Evolutionary conservation across 106 monocot species (phyloP).

Genomic region (Apostasia shenzhenica): DNA sequence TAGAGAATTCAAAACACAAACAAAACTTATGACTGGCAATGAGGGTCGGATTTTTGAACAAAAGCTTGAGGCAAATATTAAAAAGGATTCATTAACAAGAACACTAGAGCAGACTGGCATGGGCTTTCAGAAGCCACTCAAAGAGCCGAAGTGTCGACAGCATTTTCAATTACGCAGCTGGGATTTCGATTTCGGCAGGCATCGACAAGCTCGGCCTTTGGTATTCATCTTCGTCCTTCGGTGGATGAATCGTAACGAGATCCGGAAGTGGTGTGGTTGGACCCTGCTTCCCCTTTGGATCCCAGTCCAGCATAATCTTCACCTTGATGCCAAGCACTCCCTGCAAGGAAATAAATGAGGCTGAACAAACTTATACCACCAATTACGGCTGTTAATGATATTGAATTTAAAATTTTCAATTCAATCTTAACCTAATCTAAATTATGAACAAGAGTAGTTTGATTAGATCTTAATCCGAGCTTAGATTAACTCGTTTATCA

Average conservation of each 20-base stretch:
- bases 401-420: neutral
- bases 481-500: too few species aligned
- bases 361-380: neutral
- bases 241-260: slow-evolving; percentile 38
- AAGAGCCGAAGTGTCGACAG: neutral
- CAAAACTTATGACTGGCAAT: too few species aligned
- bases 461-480: neutral
- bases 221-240: slow-evolving; percentile 48
- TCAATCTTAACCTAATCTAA: neutral
- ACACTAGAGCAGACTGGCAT: too few species aligned
- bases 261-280: slow-evolving; percentile 44
- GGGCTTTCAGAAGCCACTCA: too few species aligned
- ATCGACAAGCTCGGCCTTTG: slow-evolving; percentile 1
- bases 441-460: neutral
- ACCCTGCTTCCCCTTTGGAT: slow-evolving; percentile 50
- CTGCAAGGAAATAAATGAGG: slow-evolving; percentile 8
- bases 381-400: neutral
- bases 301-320: slow-evolving; percentile 54
- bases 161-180: slow-evolving; percentile 1
- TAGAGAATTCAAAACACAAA: too few species aligned
- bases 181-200: slow-evolving; percentile 11
- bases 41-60: too few species aligned
- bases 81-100: too few species aligned
- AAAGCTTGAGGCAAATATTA: too few species aligned
- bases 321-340: slow-evolving; percentile 63